A percentile compares a stretch with the other conserved stretches of the same genome.
Conservation (phyloP, 169 alveolate species). For the Plasmodium inui region DNA sequence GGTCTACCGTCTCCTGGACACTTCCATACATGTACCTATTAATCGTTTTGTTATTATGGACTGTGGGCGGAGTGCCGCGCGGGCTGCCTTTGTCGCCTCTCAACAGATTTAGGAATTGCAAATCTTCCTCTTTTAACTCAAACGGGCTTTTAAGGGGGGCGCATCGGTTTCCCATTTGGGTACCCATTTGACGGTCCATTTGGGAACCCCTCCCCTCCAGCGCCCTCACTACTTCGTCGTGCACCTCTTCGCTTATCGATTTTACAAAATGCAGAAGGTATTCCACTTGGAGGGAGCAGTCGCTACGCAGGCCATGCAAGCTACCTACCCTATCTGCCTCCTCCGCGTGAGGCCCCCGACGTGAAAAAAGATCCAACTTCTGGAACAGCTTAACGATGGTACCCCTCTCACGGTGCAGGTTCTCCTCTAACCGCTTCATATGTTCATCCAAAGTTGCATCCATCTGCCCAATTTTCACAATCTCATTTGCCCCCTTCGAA, state of each 20-base stretch:
- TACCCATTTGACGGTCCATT: not conserved
- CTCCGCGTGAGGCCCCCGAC: not conserved
- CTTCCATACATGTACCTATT: constrained; percentile 36
- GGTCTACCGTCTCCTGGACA: not conserved
- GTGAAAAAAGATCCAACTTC: not conserved
- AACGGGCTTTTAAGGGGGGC: not conserved
- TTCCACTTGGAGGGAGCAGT: not conserved
- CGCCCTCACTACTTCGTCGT: constrained; percentile 5
- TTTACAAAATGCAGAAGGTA: constrained; percentile 38
- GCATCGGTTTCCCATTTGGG: not conserved
- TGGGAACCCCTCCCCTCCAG: not conserved
- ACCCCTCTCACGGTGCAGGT: not conserved
- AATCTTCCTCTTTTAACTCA: constrained; percentile 32
- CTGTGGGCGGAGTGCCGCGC: not conserved
- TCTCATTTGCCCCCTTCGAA: constrained; percentile 11
- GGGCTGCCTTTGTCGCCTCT: not conserved
- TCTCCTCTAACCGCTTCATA: constrained; percentile 2
- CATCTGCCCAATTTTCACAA: not conserved
- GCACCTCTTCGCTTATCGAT: constrained; percentile 12
- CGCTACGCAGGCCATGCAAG: not conserved
- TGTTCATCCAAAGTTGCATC: constrained; percentile 23
- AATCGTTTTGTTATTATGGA: constrained; percentile 6
- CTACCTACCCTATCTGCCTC: not conserved
- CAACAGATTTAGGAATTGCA: constrained; percentile 1
- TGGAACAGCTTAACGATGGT: constrained; percentile 14